Evolutionary conservation across 495 filamentous ascomycete species (phyloP).

Genomic region (Paragyromitra xinjiangensis): DNA sequence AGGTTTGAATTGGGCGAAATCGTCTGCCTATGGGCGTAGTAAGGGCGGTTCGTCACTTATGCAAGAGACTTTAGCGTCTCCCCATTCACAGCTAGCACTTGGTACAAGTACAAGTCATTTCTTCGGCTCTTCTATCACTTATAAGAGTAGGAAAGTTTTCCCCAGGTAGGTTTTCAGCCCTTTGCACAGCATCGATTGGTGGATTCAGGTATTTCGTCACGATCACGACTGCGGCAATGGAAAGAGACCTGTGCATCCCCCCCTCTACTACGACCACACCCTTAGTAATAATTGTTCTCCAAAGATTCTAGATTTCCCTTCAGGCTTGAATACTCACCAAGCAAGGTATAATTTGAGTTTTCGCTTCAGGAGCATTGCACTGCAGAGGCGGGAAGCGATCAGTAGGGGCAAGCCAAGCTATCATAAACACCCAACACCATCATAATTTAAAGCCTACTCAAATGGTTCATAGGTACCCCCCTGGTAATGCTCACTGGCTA

Average conservation of each 20-base stretch:
- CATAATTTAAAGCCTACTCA: neutral
- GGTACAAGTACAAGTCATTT: neutral
- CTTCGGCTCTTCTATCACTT: neutral
- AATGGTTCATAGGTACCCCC: neutral
- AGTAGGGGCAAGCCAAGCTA: neutral
- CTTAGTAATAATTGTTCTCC: neutral
- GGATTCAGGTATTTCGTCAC: neutral
- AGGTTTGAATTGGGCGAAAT: neutral
- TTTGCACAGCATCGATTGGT: neutral
- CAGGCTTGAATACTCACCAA: constrained; percentile 2
- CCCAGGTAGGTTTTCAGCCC: neutral
- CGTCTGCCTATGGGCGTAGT: neutral
- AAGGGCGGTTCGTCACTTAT: neutral
- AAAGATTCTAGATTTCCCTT: neutral
- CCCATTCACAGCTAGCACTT: no score
- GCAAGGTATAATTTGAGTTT: neutral
- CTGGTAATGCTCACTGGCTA: neutral
- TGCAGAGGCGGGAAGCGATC: neutral
- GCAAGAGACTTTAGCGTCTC: neutral
- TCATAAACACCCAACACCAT: neutral
- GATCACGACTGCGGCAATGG: neutral
- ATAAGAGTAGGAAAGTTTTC: neutral
- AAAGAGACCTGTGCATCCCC: neutral
- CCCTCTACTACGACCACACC: neutral
- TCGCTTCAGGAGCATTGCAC: neutral